Evolutionary conservation across 345 rosid genomes (phyloP).

Genomic region (Eucalyptus coolabah): DNA sequence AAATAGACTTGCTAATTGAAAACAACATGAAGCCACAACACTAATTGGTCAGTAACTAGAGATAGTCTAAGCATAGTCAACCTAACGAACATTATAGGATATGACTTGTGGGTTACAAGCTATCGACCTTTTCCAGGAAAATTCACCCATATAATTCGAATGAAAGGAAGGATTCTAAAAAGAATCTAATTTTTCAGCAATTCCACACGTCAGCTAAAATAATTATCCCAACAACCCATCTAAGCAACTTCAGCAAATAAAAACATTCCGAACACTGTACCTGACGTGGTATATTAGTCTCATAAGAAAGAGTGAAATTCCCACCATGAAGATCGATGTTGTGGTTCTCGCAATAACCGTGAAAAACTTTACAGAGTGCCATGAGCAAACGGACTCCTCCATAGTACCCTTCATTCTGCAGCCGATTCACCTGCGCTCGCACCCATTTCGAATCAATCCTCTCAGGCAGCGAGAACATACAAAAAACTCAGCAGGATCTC

Average conservation of each 20-base stretch:
- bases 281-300: slow-evolving; percentile 96
- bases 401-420: slow-evolving; percentile 83
- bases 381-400: slow-evolving; percentile 89
- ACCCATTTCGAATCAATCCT: background rate
- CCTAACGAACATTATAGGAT: background rate
- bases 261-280: slow-evolving; percentile 5
- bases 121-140: background rate
- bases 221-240: background rate
- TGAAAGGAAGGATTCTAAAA: background rate
- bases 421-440: slow-evolving; percentile 35
- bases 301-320: slow-evolving; percentile 70
- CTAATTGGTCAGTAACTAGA: background rate
- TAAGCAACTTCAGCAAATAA: background rate
- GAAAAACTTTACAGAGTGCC: slow-evolving; percentile 46
- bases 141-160: background rate
- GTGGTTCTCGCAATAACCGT: background rate
- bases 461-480: background rate
- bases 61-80: background rate
- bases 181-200: background rate
- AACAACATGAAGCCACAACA: background rate
- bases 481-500: background rate
- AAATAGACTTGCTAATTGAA: background rate
- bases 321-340: background rate
- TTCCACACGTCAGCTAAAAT: background rate
- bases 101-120: background rate